phyloP scores from a whole-genome alignment of 192 early-diverging fungal species.

The Coemansia sp. region DNA sequence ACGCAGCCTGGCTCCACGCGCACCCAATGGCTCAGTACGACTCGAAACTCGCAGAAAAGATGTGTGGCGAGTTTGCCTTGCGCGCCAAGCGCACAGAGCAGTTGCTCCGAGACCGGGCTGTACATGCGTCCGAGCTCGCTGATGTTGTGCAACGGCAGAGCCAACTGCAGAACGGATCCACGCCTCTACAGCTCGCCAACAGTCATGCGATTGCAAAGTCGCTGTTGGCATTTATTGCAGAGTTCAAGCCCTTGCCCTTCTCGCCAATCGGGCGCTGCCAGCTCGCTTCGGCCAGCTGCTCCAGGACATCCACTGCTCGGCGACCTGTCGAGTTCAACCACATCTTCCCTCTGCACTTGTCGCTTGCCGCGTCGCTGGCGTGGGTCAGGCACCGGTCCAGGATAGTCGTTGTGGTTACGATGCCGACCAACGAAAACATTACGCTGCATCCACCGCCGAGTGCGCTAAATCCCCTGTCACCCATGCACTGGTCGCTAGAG shows the following conservation, averaged over 20 bases:
- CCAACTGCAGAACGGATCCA: not conserved
- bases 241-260: constrained; percentile 28
- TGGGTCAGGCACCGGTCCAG: constrained; percentile 28
- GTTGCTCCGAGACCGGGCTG: not conserved
- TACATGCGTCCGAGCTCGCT: constrained; percentile 6
- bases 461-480: constrained; percentile 10
- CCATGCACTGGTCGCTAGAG: constrained; percentile 33
- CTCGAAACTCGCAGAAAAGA: constrained; percentile 10
- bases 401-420: constrained; percentile 14
- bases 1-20: constrained; percentile 30
- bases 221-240: constrained; percentile 9
- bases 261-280: constrained; percentile 23
- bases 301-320: not conserved
- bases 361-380: constrained; percentile 8
- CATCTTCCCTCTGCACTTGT: constrained; percentile 37
- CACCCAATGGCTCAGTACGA: constrained; percentile 18
- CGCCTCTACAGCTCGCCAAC: not conserved
- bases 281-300: constrained; percentile 14
- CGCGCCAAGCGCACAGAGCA: constrained; percentile 11
- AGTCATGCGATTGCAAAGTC: not conserved
- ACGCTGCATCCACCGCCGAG: constrained; percentile 9
- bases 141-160: not conserved
- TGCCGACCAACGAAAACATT: constrained; percentile 26
- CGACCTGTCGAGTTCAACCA: constrained; percentile 38
- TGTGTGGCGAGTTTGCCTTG: constrained; percentile 26